Conservation (phyloP, 305 asterid genomes). For the Fraxinus nigra region DNA sequence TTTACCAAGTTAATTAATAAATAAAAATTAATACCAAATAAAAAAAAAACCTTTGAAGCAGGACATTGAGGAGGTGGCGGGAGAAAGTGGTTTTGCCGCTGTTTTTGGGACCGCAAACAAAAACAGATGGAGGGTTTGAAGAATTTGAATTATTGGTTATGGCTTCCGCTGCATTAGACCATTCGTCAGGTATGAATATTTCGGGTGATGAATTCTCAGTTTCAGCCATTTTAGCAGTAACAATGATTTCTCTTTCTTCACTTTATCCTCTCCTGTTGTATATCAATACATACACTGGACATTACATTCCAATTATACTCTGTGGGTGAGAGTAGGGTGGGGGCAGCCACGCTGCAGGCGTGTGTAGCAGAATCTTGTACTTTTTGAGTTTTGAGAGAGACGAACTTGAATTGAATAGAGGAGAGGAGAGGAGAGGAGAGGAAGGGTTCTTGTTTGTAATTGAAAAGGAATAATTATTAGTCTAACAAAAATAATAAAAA, state of each 20-base stretch:
- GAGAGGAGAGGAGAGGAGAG: neutral
- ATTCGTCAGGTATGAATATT: constrained; percentile 63
- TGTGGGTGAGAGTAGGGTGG: constrained; percentile 2
- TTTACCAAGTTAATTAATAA: neutral
- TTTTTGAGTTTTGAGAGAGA: neutral
- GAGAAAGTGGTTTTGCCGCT: constrained; percentile 90
- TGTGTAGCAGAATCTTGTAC: neutral
- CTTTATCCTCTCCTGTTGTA: neutral
- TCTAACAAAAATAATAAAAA: too few species aligned
- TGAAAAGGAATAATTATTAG: too few species aligned
- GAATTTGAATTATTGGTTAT: constrained; percentile 42
- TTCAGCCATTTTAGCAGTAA: constrained; percentile 24
- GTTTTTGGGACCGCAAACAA: constrained; percentile 88
- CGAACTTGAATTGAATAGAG: neutral
- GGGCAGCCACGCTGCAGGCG: neutral
- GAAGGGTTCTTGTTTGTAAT: neutral
- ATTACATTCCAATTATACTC: neutral
- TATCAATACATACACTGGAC: neutral
- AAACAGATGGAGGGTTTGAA: constrained; percentile 41
- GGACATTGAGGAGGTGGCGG: constrained; percentile 77
- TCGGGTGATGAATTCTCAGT: constrained; percentile 38
- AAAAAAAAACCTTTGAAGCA: constrained; percentile 53
- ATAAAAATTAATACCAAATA: neutral
- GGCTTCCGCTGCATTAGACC: constrained; percentile 66
- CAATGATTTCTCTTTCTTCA: neutral